These are phyloP conservation scores for Ophiostoma sp. DNA, from an alignment of 2,329 filamentous ascomycete species.

Conservation along the genomic window DNA sequence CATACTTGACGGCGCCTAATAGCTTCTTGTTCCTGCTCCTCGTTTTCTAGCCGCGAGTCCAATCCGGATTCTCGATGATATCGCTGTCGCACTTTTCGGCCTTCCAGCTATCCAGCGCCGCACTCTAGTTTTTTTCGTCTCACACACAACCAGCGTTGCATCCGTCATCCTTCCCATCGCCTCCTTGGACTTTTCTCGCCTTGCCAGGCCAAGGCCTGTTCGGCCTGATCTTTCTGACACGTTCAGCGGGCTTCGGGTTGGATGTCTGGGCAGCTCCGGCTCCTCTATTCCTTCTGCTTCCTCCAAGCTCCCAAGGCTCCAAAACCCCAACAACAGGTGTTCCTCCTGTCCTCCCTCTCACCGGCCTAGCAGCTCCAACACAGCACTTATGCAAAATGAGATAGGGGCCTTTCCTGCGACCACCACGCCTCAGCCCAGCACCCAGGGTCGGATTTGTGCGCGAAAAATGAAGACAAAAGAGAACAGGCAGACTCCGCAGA, in stretches of 20 bases:
- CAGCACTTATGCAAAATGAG: not conserved
- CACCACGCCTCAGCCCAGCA: not conserved
- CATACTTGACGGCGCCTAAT: not conserved
- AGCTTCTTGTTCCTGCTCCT: not conserved
- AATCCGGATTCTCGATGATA: not conserved
- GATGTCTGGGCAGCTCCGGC: not conserved
- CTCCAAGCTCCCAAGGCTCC: not conserved
- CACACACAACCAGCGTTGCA: constrained; percentile 10
- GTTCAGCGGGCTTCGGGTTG: not conserved
- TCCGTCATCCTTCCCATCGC: constrained; percentile 13
- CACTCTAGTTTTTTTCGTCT: not conserved
- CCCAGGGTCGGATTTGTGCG: not conserved
- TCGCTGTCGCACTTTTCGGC: not conserved
- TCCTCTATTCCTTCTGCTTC: not conserved
- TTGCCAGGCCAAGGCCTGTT: constrained; percentile 2
- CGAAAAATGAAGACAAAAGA: not conserved
- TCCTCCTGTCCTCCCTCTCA: not conserved
- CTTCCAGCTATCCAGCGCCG: not conserved
- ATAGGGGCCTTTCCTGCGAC: not conserved
- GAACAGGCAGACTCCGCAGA: not conserved
- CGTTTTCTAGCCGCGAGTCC: not conserved
- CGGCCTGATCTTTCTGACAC: not conserved
- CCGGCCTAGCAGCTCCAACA: not conserved
- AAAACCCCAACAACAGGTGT: not conserved
- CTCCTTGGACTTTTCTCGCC: not conserved